Base-by-base conservation (phyloP, 163 green algal genomes). In the Chlamydomonas reinhardtii region DNA sequence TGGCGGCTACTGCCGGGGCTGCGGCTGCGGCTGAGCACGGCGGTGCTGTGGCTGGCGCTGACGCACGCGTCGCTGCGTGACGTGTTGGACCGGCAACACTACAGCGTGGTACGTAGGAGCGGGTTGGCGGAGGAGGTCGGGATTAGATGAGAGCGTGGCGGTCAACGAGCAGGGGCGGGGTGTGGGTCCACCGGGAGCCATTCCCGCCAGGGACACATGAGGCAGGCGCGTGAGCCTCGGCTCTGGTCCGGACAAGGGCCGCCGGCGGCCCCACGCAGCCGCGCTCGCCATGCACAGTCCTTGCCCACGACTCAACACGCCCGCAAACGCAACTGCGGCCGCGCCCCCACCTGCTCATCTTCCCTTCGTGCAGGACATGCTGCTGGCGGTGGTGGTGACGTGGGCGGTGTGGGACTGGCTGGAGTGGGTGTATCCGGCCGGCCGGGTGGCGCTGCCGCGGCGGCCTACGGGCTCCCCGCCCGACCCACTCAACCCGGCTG, bases 311-410 rank as follows among this genome's bases (percentile, higher is more conserved):
- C n/a, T n/a, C n/a, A n/a, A 56, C 48, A 56, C 61, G 11, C 61
- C 17, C 61, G 20, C 61, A 29, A 5, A 22, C 61, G 61, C 64
- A n/a, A n/a, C n/a, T n/a, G n/a, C n/a, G n/a, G n/a, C n/a, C n/a
- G n/a, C 25, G 24, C 4, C 62, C 24, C 34, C 27, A 31, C 62
- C 22, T 32, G 3, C 16, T 32, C 62, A 15, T 25, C 9, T 3
- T 12, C 25, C 16, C 62, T 34, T 15, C 22, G 43, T 29, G 52
- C 79, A 81, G 81, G 95, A 97, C 76, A 97, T 97, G 95, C 70
- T 97, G 4, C 81, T 97, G 35, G 95, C 94, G 22, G 90, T 96
- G 20, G 89, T 96, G 17, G 90, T 96, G 43, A 95, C 94, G 6
- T 88, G 77, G 54, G 90, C 95, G 43, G 92, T 95, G 24, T 97